phyloP scores from a whole-genome alignment of 441 rosid genomes.

The Populus tomentosa region DNA sequence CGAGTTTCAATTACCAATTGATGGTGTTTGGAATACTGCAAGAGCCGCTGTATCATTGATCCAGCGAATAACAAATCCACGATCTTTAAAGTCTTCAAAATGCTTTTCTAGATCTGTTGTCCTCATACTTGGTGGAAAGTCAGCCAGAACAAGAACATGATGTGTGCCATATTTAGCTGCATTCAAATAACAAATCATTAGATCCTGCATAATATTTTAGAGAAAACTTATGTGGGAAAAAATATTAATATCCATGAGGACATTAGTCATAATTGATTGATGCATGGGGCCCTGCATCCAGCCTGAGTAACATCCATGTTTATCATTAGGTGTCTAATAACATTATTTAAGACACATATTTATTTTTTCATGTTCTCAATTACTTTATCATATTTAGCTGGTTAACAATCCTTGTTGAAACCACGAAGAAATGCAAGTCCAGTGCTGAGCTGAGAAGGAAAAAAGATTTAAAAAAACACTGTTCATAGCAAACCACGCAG shows the following conservation, averaged over 20 bases:
- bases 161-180: conserved; percentile 79
- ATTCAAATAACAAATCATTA: conserved; percentile 20
- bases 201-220: neutral
- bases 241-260: neutral
- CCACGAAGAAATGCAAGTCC: neutral
- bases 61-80: conserved; percentile 75
- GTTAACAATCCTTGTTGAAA: neutral
- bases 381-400: neutral
- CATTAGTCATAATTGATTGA: neutral
- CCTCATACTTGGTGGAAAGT: conserved; percentile 67
- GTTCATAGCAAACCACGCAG: neutral
- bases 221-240: neutral
- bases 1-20: conserved; percentile 44
- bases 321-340: neutral
- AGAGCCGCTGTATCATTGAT: conserved; percentile 88
- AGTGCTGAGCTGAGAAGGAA: neutral
- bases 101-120: conserved; percentile 77
- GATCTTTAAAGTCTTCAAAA: conserved; percentile 51
- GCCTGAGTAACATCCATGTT: neutral
- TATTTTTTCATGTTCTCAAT: neutral
- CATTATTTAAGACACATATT: neutral
- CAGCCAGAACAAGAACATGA: conserved; percentile 80
- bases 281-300: neutral
- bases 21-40: conserved; percentile 79
- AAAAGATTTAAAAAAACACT: neutral